Conservation (phyloP, 2,329 filamentous ascomycete species). For the Macrophomina pseudophaseolina region DNA sequence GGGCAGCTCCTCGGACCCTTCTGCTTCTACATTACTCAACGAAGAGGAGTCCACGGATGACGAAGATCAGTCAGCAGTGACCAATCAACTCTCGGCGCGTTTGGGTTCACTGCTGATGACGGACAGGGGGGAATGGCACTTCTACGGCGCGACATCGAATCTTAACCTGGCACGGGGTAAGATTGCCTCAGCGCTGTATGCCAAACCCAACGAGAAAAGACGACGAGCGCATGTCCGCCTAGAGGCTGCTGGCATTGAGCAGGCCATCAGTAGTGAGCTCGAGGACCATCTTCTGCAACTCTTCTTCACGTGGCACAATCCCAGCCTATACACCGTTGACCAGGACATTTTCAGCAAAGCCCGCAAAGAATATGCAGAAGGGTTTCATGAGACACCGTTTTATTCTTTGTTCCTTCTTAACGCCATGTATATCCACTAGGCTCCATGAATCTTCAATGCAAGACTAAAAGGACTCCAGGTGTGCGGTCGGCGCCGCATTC, state of each 20-base stretch:
- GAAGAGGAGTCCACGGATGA: constrained; percentile 11
- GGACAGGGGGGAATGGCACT: background rate
- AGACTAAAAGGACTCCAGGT: background rate
- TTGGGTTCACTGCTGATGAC: background rate
- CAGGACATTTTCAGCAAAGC: background rate
- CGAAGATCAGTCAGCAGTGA: constrained; percentile 9
- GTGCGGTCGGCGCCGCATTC: constrained; percentile 4
- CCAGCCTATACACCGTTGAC: background rate
- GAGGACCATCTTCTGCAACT: constrained; percentile 12
- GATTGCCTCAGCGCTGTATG: background rate
- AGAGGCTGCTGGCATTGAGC: constrained; percentile 5
- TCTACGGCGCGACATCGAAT: constrained; percentile 10
- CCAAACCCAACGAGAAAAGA: background rate
- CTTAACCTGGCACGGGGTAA: background rate
- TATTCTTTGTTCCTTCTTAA: background rate
- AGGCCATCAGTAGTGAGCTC: background rate
- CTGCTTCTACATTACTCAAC: background rate
- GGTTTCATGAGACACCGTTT: background rate
- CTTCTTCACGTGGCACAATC: constrained; percentile 18
- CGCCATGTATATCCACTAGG: background rate
- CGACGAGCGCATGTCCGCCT: background rate
- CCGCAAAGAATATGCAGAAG: background rate
- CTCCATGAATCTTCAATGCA: too few species aligned
- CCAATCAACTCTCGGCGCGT: constrained; percentile 5
- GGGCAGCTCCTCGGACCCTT: background rate